Evolutionary conservation across 345 rosid genomes (phyloP), one percentile per base, ranked within the genome.

Genomic region (Leavenworthia alabamica): DNA sequence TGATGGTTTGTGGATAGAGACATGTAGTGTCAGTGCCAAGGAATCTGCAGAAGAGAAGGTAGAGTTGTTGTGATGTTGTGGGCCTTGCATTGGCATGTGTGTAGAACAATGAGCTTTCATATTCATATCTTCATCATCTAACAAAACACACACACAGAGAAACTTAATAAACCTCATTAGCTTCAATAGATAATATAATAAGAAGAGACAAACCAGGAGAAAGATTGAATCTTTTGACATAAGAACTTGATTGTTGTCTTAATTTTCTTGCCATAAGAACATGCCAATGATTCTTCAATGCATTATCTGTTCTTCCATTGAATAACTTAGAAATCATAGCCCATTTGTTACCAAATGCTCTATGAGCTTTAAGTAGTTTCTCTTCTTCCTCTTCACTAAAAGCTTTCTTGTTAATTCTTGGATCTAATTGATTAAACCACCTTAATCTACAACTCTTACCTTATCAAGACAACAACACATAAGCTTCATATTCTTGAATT

Each of bases 351-450:
- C 89, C 89, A 51, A 77, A 74, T 11, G 76, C 74, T 58, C 81
- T 78, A 60, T 83, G 89, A 45, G 86, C 89, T 42, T 74, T 64
- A 83, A 79, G 64, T 35, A 83, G 72, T 28, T 63, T 77, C 56
- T 83, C 91, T 60, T 88, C 96, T 71, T 91, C 98, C 13, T 91
- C 92, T 47, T 78, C 90, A 29, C 36, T 66, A 60, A 91, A 88
- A 43, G 85, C 85, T 74, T 64, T 84, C 75, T 80, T 75, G 80
- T 86, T 91, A 47, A 91, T 86, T 45, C 83, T 84, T 42, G 96
- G 96, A 72, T 91, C 92, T 44, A 91, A 74, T 70, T 88, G 98
- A 62, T 91, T 91, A 48, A 86, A 91, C 96, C 98, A 91, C 74
- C 98, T 86, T 64, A 91, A 74, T 56, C 98, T 86, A 33, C 97